A percentile compares a stretch with the other conserved stretches of the same genome.
phyloP scores from a whole-genome alignment of 2,329 filamentous ascomycete genomes.

The Biscogniauxia sp. region DNA sequence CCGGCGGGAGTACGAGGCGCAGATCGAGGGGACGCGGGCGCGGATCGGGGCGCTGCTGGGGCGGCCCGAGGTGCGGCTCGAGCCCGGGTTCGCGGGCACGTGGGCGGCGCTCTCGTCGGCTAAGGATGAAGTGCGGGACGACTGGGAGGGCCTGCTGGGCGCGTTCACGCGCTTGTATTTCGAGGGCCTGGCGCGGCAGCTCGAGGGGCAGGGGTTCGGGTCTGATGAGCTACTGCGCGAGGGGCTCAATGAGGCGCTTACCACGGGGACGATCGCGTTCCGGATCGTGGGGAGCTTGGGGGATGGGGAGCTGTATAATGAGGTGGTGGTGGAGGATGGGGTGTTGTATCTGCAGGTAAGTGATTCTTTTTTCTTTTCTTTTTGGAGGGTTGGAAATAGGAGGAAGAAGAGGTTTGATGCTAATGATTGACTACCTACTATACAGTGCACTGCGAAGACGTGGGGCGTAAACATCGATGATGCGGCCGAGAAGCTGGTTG shows the following conservation, averaged over 20 bases:
- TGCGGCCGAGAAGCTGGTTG: slow-evolving; percentile 23
- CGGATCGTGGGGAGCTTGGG: slow-evolving; percentile 46
- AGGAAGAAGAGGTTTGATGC: too few relatives aligned
- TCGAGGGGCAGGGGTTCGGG: slow-evolving; percentile 44
- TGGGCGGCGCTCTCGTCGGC: slow-evolving; percentile 39
- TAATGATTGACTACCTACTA: slow-evolving; percentile 1
- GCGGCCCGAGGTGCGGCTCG: slow-evolving; percentile 42
- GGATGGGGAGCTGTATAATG: slow-evolving; percentile 41
- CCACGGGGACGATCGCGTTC: slow-evolving; percentile 42
- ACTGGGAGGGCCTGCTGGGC: slow-evolving; percentile 47
- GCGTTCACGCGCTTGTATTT: slow-evolving; percentile 41
- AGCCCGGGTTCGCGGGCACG: slow-evolving; percentile 45
- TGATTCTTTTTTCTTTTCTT: neutral
- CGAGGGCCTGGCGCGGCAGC: slow-evolving; percentile 39
- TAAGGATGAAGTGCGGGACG: slow-evolving; percentile 31
- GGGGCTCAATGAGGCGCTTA: slow-evolving; percentile 46
- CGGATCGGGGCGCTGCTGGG: slow-evolving; percentile 37
- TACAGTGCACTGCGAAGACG: slow-evolving; percentile 21
- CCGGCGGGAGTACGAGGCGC: slow-evolving; percentile 41
- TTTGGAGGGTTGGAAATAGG: too few relatives aligned
- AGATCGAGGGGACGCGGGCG: slow-evolving; percentile 39
- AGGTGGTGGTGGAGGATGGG: slow-evolving; percentile 48
- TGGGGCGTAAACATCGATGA: slow-evolving; percentile 23
- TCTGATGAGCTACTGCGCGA: slow-evolving; percentile 49
- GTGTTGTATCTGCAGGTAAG: slow-evolving; percentile 49